Conservation (phyloP, 148 eudicot genomes). For the Arctostaphylos glauca region DNA sequence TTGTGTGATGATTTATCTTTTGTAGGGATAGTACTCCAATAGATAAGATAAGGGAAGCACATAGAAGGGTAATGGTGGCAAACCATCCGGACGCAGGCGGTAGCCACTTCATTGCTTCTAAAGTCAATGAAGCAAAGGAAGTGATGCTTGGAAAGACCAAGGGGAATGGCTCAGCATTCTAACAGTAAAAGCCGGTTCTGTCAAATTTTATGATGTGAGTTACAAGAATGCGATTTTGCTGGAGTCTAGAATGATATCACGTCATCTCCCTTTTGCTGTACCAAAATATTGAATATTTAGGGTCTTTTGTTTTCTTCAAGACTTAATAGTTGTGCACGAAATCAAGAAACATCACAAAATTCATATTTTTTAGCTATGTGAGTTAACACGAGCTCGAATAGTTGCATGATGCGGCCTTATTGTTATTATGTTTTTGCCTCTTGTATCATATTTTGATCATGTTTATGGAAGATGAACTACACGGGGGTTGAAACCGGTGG, state of each 20-base stretch:
- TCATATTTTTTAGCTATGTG: neutral
- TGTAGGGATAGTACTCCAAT: constrained; percentile 38
- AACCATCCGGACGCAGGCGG: constrained; percentile 58
- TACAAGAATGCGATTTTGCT: constrained; percentile 1
- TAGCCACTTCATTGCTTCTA: constrained; percentile 55
- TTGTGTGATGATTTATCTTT: neutral
- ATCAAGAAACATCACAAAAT: neutral
- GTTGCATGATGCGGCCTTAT: neutral
- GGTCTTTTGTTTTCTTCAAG: neutral
- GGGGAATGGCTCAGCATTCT: constrained; percentile 35
- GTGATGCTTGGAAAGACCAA: constrained; percentile 35
- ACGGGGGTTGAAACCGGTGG: neutral
- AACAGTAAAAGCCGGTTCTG: neutral
- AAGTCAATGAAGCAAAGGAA: constrained; percentile 51
- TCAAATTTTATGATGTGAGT: neutral
- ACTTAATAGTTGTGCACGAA: neutral
- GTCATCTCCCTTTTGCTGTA: neutral
- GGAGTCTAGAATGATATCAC: neutral
- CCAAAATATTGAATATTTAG: neutral
- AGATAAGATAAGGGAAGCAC: constrained; percentile 46
- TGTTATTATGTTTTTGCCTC: neutral
- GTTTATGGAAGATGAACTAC: neutral
- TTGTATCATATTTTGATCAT: neutral
- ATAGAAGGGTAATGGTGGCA: constrained; percentile 47
- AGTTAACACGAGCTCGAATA: neutral